Evolutionary conservation across 768 basidiomycete species (phyloP), one percentile per base, ranked within the genome.

Genomic region (Trametes elegans): DNA sequence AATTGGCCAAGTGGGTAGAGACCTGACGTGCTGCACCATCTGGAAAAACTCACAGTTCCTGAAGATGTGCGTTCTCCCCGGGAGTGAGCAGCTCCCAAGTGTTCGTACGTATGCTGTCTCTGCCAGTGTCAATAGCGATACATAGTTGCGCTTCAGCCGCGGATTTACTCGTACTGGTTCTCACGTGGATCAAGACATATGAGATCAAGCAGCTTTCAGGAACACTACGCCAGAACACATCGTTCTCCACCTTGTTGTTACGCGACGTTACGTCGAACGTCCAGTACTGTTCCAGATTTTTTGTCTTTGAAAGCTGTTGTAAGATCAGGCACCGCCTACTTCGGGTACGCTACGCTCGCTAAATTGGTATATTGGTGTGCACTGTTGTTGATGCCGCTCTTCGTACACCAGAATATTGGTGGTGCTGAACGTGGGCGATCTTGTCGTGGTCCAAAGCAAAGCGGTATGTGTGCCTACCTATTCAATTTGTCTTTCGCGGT

Each of bases 181-280:
- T 61, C 5, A 61, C 56, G 9, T 61, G 60, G 60, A 24, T 47
- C 8, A 47, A 47, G 52, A 61, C 60, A 14, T 58, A 40, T 13
- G 41, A 49, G 23, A 50, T 61, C 31, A 50, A 36, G 39, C 36
- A 39, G 14, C 24, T 56, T 7, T 39, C 49, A 0, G 8, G 19
- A 0, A 18, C n/a, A 5, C 36, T 51, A 9, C 31, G 35, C 6
- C 9, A 54, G 16, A 23, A 49, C 14, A 21, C 60, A 3, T 43
- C 48, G 9, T 46, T 61, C 19, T 27, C 56, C 1, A 28, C n/a
- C 2, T 29, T 57, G 29, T n/a, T 60, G 6, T 32, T 60, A 1
- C 49, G 59, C 9, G 59, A 60, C 41, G 59, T 54, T 53, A 27
- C 9, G 54, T 16, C 5, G 8, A 19, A 18, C 5, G n/a, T n/a